A percentile compares a stretch with the other conserved stretches of the same genome.
These are phyloP conservation scores for Penicillium daleae DNA, from an alignment of 495 filamentous ascomycete genomes.

Conservation along the genomic window DNA sequence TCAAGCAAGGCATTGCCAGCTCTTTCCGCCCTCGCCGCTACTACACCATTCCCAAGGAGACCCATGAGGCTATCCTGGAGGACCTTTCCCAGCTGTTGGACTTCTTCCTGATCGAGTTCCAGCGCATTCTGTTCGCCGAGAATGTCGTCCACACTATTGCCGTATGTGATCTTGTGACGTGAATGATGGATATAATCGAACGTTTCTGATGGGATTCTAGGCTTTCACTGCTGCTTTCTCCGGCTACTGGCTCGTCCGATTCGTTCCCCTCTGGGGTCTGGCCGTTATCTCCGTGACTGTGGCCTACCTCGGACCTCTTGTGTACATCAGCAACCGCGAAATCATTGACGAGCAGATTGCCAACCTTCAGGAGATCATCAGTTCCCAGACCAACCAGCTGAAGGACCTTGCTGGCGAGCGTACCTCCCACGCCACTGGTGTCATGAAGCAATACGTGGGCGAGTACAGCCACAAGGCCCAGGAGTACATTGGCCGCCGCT, in stretches of 20 bases:
- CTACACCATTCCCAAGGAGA: constrained; percentile 86
- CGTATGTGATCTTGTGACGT: constrained; percentile 56
- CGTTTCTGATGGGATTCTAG: constrained; percentile 46
- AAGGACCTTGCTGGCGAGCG: constrained; percentile 80
- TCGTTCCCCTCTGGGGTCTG: constrained; percentile 92
- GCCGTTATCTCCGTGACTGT: constrained; percentile 74
- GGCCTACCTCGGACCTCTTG: constrained; percentile 81
- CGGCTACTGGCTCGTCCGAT: constrained; percentile 92
- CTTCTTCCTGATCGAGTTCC: constrained; percentile 96
- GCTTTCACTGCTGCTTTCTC: constrained; percentile 78
- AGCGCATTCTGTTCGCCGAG: constrained; percentile 93
- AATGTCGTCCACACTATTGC: constrained; percentile 79
- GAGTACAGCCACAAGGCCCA: constrained; percentile 88
- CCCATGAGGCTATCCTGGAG: constrained; percentile 75
- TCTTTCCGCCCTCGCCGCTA: constrained; percentile 90
- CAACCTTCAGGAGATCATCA: constrained; percentile 70
- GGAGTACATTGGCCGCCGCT: constrained; percentile 64
- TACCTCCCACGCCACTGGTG: constrained; percentile 72
- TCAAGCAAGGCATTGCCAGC: constrained; percentile 78
- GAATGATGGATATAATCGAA: constrained; percentile 15
- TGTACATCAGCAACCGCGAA: constrained; percentile 93
- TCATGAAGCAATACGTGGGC: constrained; percentile 78
- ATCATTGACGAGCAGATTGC: constrained; percentile 85
- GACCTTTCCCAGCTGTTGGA: constrained; percentile 92
- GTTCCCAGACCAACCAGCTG: constrained; percentile 80